Evolutionary conservation across 441 rosid species (phyloP), one percentile per base, ranked within the genome.

Genomic region (California macrophylla): DNA sequence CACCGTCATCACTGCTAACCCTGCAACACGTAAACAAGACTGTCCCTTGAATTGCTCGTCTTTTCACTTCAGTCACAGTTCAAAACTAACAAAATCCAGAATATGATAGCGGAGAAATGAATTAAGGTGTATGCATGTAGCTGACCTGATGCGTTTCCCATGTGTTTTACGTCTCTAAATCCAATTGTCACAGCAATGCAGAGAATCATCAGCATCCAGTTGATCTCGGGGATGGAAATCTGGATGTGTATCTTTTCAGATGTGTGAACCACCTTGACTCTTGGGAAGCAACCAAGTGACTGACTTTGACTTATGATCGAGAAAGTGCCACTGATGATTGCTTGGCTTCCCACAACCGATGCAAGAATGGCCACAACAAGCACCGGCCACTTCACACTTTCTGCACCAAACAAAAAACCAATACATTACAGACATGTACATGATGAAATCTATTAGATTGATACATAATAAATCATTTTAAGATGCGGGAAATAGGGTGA

Each of bases 301-400:
- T 87, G 96, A 83, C 98, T 89, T 82, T 95, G 98, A 82, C 87
- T 92, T 78, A 95, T 92, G 79, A 95, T 95, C 16, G 99, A 95
- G 85, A 95, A 95, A 25, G 99, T 95, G 34, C 96, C 99, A 3
- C 95, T 90, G 63, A 95, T 95, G 74, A 95, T 90, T 3, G 99
- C 97, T 81, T 92, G 99, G 82, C 99, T 92, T 81, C 97, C 99
- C 64, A 95, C 99, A 42, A 95, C 94, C 54, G 99, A 87, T 69
- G 99, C 98, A 60, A 92, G 95, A 77, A 92, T 92, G 0, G 99
- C 99, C 28, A 95, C 47, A 63, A 83, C 18, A n/a, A 95, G 89
- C 71, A 95, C 95, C 3, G 99, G 99, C 86, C 87, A 81, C 75
- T 90, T 85, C 63, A 94, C 83, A 72, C 76, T 79, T 70, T 79